Evolutionary conservation across 345 rosid species (phyloP).

Genomic region (Corchorus capsularis): DNA sequence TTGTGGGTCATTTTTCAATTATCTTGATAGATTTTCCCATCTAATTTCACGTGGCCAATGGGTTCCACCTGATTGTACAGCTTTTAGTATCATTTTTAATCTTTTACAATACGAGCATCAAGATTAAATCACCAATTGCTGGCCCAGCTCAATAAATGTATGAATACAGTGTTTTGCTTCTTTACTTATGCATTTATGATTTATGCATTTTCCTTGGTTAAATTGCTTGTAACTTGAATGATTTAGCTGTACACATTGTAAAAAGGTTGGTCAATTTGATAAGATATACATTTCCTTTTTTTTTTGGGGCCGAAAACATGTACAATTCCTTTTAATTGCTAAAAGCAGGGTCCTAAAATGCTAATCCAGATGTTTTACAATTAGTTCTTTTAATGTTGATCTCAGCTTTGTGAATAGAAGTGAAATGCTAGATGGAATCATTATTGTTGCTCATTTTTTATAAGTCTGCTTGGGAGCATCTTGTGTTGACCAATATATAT

Average conservation of each 20-base stretch:
- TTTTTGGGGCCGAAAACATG: too few relatives aligned
- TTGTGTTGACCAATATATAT: background rate
- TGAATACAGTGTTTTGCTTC: background rate
- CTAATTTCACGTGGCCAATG: slow-evolving; percentile 13
- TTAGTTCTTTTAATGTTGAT: background rate
- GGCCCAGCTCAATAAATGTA: slow-evolving; percentile 13
- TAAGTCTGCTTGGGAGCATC: background rate
- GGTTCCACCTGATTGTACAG: slow-evolving; percentile 13
- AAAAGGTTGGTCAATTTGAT: too few relatives aligned
- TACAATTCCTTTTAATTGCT: background rate
- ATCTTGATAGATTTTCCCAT: background rate
- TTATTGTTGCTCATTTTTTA: background rate
- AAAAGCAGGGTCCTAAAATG: background rate
- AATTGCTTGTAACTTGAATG: too few relatives aligned
- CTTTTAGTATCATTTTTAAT: too few relatives aligned
- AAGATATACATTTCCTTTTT: too few relatives aligned
- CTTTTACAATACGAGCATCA: slow-evolving; percentile 29
- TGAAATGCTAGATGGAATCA: background rate
- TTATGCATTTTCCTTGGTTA: too few relatives aligned
- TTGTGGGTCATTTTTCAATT: background rate
- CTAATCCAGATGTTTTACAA: background rate
- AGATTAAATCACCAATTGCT: background rate
- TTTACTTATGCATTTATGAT: too few relatives aligned
- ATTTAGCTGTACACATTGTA: too few relatives aligned
- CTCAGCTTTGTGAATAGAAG: background rate